Evolutionary conservation across 75 land plant species (phyloP).

Genomic region (Cupressus sempervirens): DNA sequence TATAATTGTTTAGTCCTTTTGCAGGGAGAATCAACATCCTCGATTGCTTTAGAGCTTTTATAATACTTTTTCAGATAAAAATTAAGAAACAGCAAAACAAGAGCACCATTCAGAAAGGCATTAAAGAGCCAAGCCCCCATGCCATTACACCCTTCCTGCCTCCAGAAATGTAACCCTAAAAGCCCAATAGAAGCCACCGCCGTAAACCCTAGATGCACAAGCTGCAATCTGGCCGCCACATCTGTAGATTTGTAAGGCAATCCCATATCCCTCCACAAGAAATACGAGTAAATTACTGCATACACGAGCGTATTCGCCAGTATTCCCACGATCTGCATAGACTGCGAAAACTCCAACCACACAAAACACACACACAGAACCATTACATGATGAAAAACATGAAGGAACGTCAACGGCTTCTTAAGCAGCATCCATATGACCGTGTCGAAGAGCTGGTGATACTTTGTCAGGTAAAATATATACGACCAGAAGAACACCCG

Average conservation of each 20-base stretch:
- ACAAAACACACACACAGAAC: conserved; percentile 52
- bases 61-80: conserved; percentile 23
- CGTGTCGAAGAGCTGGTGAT: conserved; percentile 52
- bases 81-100: conserved; percentile 44
- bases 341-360: conserved; percentile 89
- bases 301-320: conserved; percentile 40
- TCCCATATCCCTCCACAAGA: conserved; percentile 54
- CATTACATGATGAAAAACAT: conserved; percentile 40
- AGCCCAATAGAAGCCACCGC: conserved; percentile 53
- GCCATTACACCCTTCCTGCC: conserved; percentile 70
- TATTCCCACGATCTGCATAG: conserved; percentile 64
- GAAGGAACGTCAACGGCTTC: conserved; percentile 28
- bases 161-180: conserved; percentile 40
- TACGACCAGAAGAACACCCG: conserved; percentile 92
- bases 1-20: neutral
- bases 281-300: conserved; percentile 51
- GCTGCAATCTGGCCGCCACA: conserved; percentile 49
- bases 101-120: conserved; percentile 47
- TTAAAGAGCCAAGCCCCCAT: conserved; percentile 75
- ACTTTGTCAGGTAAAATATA: conserved; percentile 69
- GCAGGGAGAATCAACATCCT: neutral
- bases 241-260: conserved; percentile 35
- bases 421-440: conserved; percentile 43
- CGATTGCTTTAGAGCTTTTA: neutral
- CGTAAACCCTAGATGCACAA: conserved; percentile 38